These are phyloP conservation scores for Calendula officinalis DNA, from an alignment of 129 eudicot genomes.

Conservation along the genomic window DNA sequence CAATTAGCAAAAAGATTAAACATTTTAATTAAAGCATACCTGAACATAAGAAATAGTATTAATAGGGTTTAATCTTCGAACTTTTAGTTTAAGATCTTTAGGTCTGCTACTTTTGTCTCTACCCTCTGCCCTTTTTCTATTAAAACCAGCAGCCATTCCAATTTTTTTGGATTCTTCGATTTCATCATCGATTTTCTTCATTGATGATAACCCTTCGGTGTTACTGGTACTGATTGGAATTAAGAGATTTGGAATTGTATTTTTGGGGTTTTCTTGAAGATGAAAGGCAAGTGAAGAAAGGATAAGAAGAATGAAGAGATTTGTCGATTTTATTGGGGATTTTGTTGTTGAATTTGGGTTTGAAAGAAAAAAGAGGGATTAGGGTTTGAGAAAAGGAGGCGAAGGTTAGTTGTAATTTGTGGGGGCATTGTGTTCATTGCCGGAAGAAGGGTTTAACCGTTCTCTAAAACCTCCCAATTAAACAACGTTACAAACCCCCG, in stretches of 20 bases:
- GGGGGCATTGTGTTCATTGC: conserved; percentile 51
- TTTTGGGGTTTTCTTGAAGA: conserved; percentile 27
- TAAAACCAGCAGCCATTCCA: conserved; percentile 45
- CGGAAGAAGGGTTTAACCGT: conserved; percentile 28
- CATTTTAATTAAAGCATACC: conserved; percentile 30
- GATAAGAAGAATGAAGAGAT: neutral
- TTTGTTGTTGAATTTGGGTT: conserved; percentile 26
- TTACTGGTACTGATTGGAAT: conserved; percentile 20
- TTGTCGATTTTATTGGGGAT: conserved; percentile 4
- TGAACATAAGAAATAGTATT: conserved; percentile 77
- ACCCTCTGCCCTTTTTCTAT: conserved; percentile 74
- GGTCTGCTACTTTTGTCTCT: conserved; percentile 59
- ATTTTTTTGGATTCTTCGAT: conserved; percentile 40
- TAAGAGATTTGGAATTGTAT: conserved; percentile 24
- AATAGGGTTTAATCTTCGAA: conserved; percentile 58
- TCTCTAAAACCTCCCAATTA: conserved; percentile 14
- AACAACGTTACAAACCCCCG: neutral
- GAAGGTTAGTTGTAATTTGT: conserved; percentile 47
- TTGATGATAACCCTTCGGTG: conserved; percentile 1
- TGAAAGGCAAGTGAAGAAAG: conserved; percentile 34
- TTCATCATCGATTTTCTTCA: conserved; percentile 17
- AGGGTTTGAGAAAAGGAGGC: conserved; percentile 58
- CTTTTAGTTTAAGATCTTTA: conserved; percentile 54
- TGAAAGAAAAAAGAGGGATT: conserved; percentile 29
- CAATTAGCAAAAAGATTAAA: neutral